Evolutionary conservation across 2,329 filamentous ascomycete genomes (phyloP).

Genomic region (Phialophora expanda): DNA sequence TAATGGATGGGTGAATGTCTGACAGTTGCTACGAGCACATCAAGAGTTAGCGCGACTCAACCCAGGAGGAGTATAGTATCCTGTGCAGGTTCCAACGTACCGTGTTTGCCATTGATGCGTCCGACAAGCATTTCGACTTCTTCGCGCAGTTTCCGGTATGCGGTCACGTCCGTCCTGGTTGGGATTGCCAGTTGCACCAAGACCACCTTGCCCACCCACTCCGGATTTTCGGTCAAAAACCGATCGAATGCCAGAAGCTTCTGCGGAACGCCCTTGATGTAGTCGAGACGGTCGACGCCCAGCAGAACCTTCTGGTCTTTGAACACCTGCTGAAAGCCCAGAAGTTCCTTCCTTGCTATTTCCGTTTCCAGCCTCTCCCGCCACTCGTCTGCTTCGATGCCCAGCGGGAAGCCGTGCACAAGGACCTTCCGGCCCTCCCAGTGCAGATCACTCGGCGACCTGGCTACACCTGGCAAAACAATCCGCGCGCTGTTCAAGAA

Average conservation of each 20-base stretch:
- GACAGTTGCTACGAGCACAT: constrained; percentile 61
- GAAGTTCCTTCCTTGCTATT: constrained; percentile 80
- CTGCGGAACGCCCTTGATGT: constrained; percentile 95
- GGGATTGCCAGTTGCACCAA: constrained; percentile 93
- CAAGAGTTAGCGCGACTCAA: not conserved
- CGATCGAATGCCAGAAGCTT: constrained; percentile 92
- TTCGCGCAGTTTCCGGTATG: constrained; percentile 89
- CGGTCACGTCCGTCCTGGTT: constrained; percentile 81
- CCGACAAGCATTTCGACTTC: constrained; percentile 92
- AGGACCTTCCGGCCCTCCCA: constrained; percentile 81
- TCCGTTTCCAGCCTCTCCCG: constrained; percentile 77
- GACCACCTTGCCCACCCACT: constrained; percentile 91
- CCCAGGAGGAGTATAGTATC: not conserved
- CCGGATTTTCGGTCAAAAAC: constrained; percentile 88
- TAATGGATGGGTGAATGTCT: constrained; percentile 97
- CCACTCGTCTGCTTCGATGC: constrained; percentile 94
- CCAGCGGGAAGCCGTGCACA: constrained; percentile 90
- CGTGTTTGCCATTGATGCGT: constrained; percentile 91
- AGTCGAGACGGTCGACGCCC: constrained; percentile 90
- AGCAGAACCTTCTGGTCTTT: constrained; percentile 89
- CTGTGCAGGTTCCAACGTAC: constrained; percentile 42
- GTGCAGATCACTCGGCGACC: constrained; percentile 76
- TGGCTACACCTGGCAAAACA: constrained; percentile 63
- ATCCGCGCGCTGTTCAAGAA: constrained; percentile 88
- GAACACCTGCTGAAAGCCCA: constrained; percentile 78